Conservation (phyloP, 345 rosid genomes). For the Eucalyptus decipiens region DNA sequence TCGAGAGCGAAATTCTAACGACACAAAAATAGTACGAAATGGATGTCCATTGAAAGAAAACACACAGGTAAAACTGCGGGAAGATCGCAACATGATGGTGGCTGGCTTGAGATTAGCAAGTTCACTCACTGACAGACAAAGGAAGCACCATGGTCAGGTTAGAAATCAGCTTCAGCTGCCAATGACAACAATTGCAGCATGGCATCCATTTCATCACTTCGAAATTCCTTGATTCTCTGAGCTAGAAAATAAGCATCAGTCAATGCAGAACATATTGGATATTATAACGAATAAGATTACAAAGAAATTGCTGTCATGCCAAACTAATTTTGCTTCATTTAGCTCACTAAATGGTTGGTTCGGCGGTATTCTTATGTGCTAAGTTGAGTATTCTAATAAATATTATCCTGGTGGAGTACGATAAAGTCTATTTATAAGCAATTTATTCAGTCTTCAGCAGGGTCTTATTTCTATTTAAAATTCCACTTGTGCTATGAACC, state of each 20-base stretch:
- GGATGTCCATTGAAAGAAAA: neutral
- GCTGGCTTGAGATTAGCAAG: neutral
- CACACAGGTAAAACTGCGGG: neutral
- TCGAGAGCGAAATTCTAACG: neutral
- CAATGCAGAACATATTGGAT: neutral
- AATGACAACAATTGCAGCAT: neutral
- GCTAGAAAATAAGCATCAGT: neutral
- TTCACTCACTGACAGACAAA: neutral
- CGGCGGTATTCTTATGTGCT: neutral
- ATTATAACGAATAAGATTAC: neutral
- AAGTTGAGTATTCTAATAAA: neutral
- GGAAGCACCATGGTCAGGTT: neutral
- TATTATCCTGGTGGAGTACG: neutral
- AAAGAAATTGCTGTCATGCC: neutral
- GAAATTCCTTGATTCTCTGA: neutral
- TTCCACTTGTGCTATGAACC: neutral
- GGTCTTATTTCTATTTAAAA: neutral
- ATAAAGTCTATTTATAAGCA: neutral
- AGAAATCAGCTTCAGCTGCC: neutral
- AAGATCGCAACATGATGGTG: neutral
- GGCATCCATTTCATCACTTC: neutral
- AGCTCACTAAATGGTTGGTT: neutral
- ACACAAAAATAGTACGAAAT: neutral
- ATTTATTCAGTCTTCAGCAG: neutral
- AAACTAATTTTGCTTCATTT: neutral